Evolutionary conservation across 2,329 filamentous ascomycete species (phyloP).

Genomic region (Aspergillus caelatus): DNA sequence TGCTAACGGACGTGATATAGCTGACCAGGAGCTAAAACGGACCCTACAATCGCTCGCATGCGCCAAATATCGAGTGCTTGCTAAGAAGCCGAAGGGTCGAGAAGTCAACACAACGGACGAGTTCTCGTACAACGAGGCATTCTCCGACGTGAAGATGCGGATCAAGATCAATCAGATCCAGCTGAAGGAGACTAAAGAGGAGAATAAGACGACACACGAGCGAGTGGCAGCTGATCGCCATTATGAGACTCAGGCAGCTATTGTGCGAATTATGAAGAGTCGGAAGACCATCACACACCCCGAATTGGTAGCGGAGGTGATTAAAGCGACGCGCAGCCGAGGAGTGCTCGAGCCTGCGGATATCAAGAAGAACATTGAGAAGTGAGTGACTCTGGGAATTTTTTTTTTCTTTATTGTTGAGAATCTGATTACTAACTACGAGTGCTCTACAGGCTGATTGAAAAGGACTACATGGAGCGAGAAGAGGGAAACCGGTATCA

Average conservation of each 20-base stretch:
- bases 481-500: conserved; percentile 69
- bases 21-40: conserved; percentile 77
- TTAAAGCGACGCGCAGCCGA: conserved; percentile 82
- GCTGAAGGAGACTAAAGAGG: conserved; percentile 90
- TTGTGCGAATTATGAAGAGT: conserved; percentile 96
- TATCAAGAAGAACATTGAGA: conserved; percentile 97
- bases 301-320: conserved; percentile 89
- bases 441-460: conserved; percentile 67
- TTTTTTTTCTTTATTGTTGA: background rate
- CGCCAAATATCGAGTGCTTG: conserved; percentile 80
- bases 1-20: conserved; percentile 42
- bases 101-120: conserved; percentile 79
- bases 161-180: conserved; percentile 99
- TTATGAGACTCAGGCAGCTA: conserved; percentile 95
- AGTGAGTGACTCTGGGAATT: conserved; percentile 56
- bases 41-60: conserved; percentile 95
- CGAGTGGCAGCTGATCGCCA: conserved; percentile 85
- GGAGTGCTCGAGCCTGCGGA: conserved; percentile 82
- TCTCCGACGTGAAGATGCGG: conserved; percentile 79
- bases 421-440: background rate
- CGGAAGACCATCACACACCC: conserved; percentile 82
- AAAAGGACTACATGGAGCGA: conserved; percentile 90
- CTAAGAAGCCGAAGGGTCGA: conserved; percentile 80
- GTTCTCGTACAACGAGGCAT: conserved; percentile 78
- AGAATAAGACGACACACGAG: conserved; percentile 93